These are phyloP conservation scores for Ogataea haglerorum DNA, from an alignment of 805 yeast species.

Conservation along the genomic window DNA sequence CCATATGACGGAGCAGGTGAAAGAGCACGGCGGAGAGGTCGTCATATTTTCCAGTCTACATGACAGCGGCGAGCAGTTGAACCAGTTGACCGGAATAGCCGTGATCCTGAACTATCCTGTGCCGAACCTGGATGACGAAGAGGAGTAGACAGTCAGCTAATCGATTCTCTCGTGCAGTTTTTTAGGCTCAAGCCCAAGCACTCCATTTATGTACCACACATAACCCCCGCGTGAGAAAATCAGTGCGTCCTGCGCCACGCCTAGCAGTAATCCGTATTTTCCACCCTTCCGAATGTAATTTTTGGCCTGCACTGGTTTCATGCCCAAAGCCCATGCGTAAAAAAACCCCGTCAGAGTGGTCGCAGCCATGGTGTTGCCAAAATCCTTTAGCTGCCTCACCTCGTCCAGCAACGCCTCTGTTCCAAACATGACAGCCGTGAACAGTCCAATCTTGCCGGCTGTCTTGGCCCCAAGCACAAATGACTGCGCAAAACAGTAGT, in stretches of 20 bases:
- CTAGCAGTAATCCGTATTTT: conserved; percentile 55
- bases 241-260: conserved; percentile 63
- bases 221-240: conserved; percentile 56
- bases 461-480: conserved; percentile 44
- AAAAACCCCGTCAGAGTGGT: conserved; percentile 49
- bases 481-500: conserved; percentile 61
- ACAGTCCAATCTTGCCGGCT: conserved; percentile 39
- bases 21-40: conserved; percentile 71
- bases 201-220: conserved; percentile 56
- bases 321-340: conserved; percentile 44
- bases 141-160: conserved; percentile 23
- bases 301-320: conserved; percentile 42
- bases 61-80: conserved; percentile 84
- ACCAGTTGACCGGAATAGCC: conserved; percentile 88
- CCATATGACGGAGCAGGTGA: conserved; percentile 63
- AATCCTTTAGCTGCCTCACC: conserved; percentile 48
- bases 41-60: conserved; percentile 79
- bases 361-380: conserved; percentile 59
- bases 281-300: conserved; percentile 50
- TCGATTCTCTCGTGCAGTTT: conserved; percentile 22
- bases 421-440: conserved; percentile 51
- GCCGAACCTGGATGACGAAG: conserved; percentile 68
- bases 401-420: conserved; percentile 61
- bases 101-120: conserved; percentile 80
- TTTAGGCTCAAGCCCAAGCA: conserved; percentile 29